Base-by-base conservation (phyloP, 306 rosid species). In the Canavalia ensiformis region DNA sequence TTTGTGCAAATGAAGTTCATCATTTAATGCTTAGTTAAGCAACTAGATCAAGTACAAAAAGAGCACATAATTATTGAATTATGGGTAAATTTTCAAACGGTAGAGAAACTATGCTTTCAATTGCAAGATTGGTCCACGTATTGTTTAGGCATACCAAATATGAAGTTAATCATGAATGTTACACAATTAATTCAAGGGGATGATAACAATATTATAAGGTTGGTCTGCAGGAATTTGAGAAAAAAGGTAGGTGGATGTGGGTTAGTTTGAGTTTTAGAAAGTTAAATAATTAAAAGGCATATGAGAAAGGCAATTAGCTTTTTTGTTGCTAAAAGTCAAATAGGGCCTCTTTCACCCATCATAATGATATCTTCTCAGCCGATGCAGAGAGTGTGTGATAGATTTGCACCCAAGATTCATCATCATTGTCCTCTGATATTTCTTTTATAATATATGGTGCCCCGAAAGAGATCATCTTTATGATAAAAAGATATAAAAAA, bases 331-430 rank as follows among this genome's bases (percentile, higher is more conserved):
- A 84, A 89, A 94, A 86, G 95, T 92, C 97, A 89, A 89, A 90
- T 87, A 89, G 86, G 83, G 75, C 82, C 91, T 81, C 84, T 82
- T 81, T 73, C 86, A 82, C 80, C 69, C 89, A 86, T 87, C 89
- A 86, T 88, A 88, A 89, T 90, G 85, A 94, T 89, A 90, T 68
- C 87, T 85, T 88, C 90, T 85, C 88, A 81, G 86, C 81, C 84
- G 84, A 88, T 86, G 77, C 88, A 82, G 77, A 67, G 84, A 35
- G 81, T 6, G 39, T 68, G 41, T 80, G 73, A 82, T 88, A 88
- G 91, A 91, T 90, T 84, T 89, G 90, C 98, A 84, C 86, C 92
- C 78, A 91, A 91, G 97, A 90, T 91, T 89, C 88, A 87, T 85
- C 97, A 94, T 91, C 93, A 92, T 94, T 88, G 80, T 90, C 76